Evolutionary conservation across 257 asterid genomes (phyloP).

Genomic region (Solanum chiquidenum): DNA sequence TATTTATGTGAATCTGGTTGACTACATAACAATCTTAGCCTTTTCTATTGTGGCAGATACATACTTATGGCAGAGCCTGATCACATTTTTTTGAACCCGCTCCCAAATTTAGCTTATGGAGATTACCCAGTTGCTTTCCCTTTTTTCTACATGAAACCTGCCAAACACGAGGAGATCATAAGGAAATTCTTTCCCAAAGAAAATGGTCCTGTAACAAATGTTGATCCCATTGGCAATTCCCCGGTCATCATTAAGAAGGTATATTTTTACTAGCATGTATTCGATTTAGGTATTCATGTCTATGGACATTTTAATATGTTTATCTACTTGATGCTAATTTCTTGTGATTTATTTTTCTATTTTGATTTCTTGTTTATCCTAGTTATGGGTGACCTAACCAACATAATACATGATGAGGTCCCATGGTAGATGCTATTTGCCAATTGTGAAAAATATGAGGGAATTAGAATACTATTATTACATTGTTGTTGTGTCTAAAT

Average conservation of each 20-base stretch:
- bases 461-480: too few relatives aligned
- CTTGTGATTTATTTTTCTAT: not conserved
- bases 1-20: not conserved
- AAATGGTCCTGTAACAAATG: conserved; percentile 38
- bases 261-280: not conserved
- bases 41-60: conserved; percentile 26
- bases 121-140: conserved; percentile 47
- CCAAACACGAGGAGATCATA: conserved; percentile 23
- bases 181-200: conserved; percentile 41
- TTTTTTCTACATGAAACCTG: conserved; percentile 49
- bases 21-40: not conserved
- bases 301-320: not conserved
- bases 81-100: conserved; percentile 45
- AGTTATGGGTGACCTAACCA: not conserved
- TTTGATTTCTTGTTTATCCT: not conserved
- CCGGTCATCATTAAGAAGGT: conserved; percentile 53
- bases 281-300: not conserved
- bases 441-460: too few relatives aligned
- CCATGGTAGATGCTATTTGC: not conserved
- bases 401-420: not conserved
- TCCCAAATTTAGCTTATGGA: conserved; percentile 34
- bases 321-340: not conserved
- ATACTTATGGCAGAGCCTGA: conserved; percentile 63
- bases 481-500: too few relatives aligned
- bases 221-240: conserved; percentile 64